A percentile compares a stretch with the other conserved stretches of the same genome.
These are phyloP conservation scores for Camelina hispida DNA, from an alignment of 345 rosid species.

Conservation along the genomic window DNA sequence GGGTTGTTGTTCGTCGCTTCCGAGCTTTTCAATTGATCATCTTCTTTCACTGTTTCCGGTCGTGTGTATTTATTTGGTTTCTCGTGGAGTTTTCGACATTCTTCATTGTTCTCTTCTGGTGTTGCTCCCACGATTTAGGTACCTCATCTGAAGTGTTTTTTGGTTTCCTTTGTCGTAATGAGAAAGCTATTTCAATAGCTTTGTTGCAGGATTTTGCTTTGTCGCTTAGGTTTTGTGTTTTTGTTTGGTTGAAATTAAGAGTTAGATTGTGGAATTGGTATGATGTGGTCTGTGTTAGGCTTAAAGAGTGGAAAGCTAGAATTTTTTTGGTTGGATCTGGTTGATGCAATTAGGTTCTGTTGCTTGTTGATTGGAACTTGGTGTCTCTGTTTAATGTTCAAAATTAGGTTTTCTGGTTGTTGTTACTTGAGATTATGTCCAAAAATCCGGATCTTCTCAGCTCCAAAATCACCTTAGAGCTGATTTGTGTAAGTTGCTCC, in stretches of 20 bases:
- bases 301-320: neutral
- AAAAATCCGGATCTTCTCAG: too few relatives aligned
- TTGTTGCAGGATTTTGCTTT: slow-evolving; percentile 24
- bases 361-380: neutral
- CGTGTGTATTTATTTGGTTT: slow-evolving; percentile 18
- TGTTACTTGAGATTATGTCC: neutral
- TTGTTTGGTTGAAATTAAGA: neutral
- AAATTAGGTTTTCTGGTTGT: neutral
- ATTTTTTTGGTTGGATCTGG: slow-evolving; percentile 1
- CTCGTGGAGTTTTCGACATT: slow-evolving; percentile 8
- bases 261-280: slow-evolving; percentile 15
- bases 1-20: neutral
- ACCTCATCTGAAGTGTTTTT: slow-evolving; percentile 1
- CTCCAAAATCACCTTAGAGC: too few relatives aligned
- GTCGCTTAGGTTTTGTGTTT: slow-evolving; percentile 12
- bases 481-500: neutral
- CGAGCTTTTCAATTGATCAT: neutral
- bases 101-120: slow-evolving; percentile 11
- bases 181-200: slow-evolving; percentile 5
- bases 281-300: slow-evolving; percentile 13
- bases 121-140: slow-evolving; percentile 31
- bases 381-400: slow-evolving; percentile 6
- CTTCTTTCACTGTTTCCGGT: slow-evolving; percentile 8
- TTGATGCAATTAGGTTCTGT: slow-evolving; percentile 24
- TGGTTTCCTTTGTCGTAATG: neutral